Conservation (phyloP, 2,329 filamentous ascomycete genomes). For the Meredithiella fracta region DNA sequence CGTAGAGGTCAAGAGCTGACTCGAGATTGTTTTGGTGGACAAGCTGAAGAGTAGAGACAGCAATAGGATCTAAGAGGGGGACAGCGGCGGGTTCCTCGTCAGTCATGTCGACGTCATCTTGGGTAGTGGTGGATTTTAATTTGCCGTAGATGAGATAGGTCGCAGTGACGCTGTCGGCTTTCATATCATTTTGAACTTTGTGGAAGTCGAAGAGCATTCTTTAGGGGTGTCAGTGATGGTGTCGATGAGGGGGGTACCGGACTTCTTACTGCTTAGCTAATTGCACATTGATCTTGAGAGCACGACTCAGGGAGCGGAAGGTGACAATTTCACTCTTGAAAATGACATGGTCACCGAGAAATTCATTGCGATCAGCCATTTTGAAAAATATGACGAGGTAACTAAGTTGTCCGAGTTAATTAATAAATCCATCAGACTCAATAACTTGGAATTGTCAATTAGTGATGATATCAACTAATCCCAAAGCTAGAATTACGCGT, state of each 20-base stretch:
- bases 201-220: conserved; percentile 86
- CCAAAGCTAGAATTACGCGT: background rate
- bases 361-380: conserved; percentile 52
- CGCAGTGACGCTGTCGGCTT: conserved; percentile 61
- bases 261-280: conserved; percentile 64
- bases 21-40: conserved; percentile 57
- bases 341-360: conserved; percentile 58
- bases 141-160: conserved; percentile 78
- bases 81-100: conserved; percentile 21
- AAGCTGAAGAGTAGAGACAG: conserved; percentile 45
- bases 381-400: background rate
- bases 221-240: background rate
- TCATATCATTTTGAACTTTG: conserved; percentile 57
- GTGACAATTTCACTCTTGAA: conserved; percentile 65
- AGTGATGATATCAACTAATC: background rate
- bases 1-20: conserved; percentile 50
- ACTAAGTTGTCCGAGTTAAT: background rate
- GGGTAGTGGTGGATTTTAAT: conserved; percentile 30
- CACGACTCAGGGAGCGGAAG: conserved; percentile 70
- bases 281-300: conserved; percentile 70
- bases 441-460: background rate
- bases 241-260: background rate
- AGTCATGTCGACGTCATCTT: conserved; percentile 53
- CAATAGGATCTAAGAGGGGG: conserved; percentile 31
- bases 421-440: background rate